These are phyloP conservation scores for Tilletia setariae DNA, from an alignment of 1,284 basidiomycete genomes.

Conservation along the genomic window DNA sequence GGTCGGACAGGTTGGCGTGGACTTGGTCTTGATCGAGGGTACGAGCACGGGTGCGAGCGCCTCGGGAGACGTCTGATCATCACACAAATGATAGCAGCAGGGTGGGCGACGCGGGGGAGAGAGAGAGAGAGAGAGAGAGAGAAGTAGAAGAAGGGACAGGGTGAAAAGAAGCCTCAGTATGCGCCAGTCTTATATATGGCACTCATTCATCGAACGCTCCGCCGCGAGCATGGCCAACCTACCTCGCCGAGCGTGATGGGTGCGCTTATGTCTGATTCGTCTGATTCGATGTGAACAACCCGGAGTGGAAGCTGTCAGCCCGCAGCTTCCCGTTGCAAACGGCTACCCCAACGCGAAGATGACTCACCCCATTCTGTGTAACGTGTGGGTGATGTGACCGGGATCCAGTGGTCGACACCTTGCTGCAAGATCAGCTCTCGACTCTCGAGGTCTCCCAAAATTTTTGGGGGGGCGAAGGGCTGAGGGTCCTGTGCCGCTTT, in stretches of 20 bases:
- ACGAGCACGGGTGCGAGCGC: constrained; percentile 49
- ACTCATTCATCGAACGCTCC: no score
- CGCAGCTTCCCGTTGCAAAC: no score
- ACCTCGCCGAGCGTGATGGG: constrained; percentile 50
- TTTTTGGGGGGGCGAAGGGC: neutral
- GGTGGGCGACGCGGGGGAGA: neutral
- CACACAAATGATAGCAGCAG: neutral
- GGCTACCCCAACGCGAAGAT: no score
- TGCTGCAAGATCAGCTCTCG: neutral
- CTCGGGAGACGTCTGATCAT: constrained; percentile 44
- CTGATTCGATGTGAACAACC: neutral
- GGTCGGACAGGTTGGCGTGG: constrained; percentile 42
- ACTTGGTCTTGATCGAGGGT: constrained; percentile 52
- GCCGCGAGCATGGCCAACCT: constrained; percentile 19
- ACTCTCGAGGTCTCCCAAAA: neutral
- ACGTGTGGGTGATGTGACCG: no score
- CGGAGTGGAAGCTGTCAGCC: neutral
- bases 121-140: neutral
- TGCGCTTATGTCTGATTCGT: constrained; percentile 49
- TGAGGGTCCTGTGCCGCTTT: neutral
- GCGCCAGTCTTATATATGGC: no score
- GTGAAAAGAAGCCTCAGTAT: no score
- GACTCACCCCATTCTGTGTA: neutral
- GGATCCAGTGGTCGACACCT: neutral
- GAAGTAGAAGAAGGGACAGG: neutral